These are phyloP conservation scores for Pseudocercospora vitis DNA, from an alignment of 2,329 filamentous ascomycete species.

Conservation along the genomic window DNA sequence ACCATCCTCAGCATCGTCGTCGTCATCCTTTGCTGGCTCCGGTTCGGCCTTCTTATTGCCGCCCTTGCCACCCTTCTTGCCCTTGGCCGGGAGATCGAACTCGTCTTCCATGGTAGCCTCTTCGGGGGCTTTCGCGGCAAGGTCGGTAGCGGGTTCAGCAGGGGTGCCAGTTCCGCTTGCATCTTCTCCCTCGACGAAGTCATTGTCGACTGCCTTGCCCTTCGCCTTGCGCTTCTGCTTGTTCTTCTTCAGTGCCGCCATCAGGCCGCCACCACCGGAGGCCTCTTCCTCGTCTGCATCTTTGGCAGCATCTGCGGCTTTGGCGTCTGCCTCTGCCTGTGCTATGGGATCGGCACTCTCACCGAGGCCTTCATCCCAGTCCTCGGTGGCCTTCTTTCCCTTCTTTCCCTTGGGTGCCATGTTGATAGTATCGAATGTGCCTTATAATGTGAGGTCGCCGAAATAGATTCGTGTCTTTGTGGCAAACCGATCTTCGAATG, in stretches of 20 bases:
- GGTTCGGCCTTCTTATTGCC: conserved; percentile 49
- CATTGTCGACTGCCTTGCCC: conserved; percentile 66
- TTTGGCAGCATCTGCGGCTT: conserved; percentile 48
- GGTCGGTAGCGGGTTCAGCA: conserved; percentile 40
- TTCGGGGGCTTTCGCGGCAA: conserved; percentile 68
- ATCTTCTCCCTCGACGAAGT: conserved; percentile 70
- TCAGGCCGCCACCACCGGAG: conserved; percentile 49
- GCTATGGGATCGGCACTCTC: conserved; percentile 68
- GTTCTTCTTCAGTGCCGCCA: conserved; percentile 55
- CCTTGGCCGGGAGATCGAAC: conserved; percentile 73
- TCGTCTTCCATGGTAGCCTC: conserved; percentile 69
- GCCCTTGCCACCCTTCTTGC: conserved; percentile 56
- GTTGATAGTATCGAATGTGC: conserved; percentile 11
- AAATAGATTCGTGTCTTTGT: not conserved
- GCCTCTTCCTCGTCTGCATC: conserved; percentile 54
- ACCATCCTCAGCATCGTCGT: conserved; percentile 55
- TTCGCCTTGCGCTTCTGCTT: conserved; percentile 85
- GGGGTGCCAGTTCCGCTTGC: conserved; percentile 48
- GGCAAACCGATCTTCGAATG: conserved; percentile 7
- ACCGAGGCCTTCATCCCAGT: conserved; percentile 93
- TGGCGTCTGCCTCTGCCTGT: conserved; percentile 48
- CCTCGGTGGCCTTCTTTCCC: conserved; percentile 74
- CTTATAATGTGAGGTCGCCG: too few relatives aligned
- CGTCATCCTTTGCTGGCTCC: conserved; percentile 47
- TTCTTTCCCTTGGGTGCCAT: conserved; percentile 98